Percentiles rank a stretch among this genome's conserved stretches.
Evolutionary conservation across 768 basidiomycete species (phyloP).

Genomic region (Podaxis mareebaensis): DNA sequence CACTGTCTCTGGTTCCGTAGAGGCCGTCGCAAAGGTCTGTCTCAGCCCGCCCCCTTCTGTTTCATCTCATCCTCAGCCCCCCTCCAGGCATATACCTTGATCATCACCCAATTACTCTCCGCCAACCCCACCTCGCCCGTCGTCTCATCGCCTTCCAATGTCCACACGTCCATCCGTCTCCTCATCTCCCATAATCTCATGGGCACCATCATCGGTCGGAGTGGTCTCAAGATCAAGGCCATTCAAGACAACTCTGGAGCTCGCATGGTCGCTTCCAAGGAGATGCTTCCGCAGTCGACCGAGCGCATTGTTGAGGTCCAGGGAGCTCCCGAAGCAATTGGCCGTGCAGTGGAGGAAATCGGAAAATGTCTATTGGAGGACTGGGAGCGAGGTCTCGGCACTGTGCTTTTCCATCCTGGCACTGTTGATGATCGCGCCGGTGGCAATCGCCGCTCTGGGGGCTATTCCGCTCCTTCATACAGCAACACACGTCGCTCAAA

Average conservation of each 20-base stretch:
- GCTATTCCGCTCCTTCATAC: conserved; percentile 33
- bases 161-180: conserved; percentile 91
- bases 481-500: conserved; percentile 57
- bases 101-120: conserved; percentile 87
- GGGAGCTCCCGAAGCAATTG: conserved; percentile 89
- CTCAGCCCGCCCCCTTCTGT: conserved; percentile 10
- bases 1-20: conserved; percentile 89
- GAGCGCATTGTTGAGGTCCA: conserved; percentile 99
- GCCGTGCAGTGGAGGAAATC: conserved; percentile 93
- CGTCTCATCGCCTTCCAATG: conserved; percentile 66
- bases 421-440: conserved; percentile 70
- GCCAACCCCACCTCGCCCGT: conserved; percentile 75
- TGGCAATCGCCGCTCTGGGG: conserved; percentile 49
- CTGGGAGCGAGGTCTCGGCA: conserved; percentile 93
- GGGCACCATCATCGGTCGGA: conserved; percentile 98
- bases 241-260: conserved; percentile 96
- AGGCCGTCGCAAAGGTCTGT: conserved; percentile 87
- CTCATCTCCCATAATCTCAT: conserved; percentile 99
- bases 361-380: conserved; percentile 94
- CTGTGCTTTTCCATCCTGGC: conserved; percentile 94
- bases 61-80: conserved; percentile 18
- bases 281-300: conserved; percentile 98
- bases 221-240: conserved; percentile 96
- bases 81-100: conserved; percentile 87
- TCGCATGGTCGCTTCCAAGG: conserved; percentile 98